Percentiles rank a stretch among this genome's conserved stretches.
phyloP scores from a whole-genome alignment of 768 basidiomycete species.

The Rhizopogon salebrosus region DNA sequence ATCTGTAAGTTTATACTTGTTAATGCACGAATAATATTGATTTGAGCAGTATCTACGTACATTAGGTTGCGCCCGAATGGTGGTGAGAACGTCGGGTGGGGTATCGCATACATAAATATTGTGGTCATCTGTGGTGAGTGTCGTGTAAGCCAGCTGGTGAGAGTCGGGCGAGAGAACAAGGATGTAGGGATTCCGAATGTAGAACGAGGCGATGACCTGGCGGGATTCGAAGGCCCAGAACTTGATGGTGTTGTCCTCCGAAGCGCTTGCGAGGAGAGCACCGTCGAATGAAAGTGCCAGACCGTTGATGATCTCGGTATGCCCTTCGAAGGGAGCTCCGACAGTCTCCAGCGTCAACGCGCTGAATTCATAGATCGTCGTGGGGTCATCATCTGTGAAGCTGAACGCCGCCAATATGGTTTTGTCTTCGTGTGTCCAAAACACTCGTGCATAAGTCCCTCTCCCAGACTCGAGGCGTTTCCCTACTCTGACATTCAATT shows the following conservation, averaged over 20 bases:
- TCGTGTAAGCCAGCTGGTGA: background rate
- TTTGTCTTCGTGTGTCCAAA: too few relatives aligned
- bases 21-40: too few relatives aligned
- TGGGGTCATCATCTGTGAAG: background rate
- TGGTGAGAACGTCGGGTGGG: background rate
- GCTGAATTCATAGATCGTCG: background rate
- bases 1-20: too few relatives aligned
- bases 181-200: background rate
- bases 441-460: too few relatives aligned
- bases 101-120: background rate
- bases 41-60: too few relatives aligned
- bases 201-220: background rate
- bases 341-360: background rate
- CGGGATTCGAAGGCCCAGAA: background rate
- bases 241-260: background rate
- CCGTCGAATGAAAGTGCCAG: background rate
- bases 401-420: too few relatives aligned
- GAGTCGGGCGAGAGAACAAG: background rate
- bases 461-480: background rate
- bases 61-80: too few relatives aligned
- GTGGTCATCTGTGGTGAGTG: background rate
- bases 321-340: background rate
- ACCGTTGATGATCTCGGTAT: background rate
- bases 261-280: background rate
- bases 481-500: background rate